Conservation (phyloP, 257 asterid genomes). For the Lavandula angustifolia region DNA sequence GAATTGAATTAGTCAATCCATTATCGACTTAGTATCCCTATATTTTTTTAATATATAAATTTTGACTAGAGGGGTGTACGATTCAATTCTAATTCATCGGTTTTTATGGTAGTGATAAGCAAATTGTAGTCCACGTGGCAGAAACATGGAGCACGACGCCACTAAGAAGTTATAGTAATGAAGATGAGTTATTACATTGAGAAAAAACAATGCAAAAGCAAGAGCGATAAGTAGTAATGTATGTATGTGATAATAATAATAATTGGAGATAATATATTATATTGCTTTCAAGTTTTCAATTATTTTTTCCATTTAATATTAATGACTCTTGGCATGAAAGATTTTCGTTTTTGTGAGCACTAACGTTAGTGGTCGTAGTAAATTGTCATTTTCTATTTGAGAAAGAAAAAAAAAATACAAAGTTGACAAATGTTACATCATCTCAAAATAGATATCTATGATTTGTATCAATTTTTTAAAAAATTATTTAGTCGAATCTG, state of each 20-base stretch:
- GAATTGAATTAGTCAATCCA: too few species aligned
- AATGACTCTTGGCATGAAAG: constrained; percentile 8
- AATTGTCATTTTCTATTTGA: constrained; percentile 21
- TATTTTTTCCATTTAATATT: background rate
- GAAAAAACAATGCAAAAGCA: constrained; percentile 9
- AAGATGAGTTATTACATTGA: constrained; percentile 10
- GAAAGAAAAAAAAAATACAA: constrained; percentile 4
- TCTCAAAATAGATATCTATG: background rate
- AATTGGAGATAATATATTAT: constrained; percentile 33
- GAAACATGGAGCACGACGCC: constrained; percentile 13
- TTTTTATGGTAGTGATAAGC: constrained; percentile 8
- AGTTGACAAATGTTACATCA: constrained; percentile 28
- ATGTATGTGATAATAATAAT: constrained; percentile 1
- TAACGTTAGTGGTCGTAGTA: constrained; percentile 27
- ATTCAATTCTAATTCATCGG: background rate
- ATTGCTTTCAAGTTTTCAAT: constrained; percentile 9
- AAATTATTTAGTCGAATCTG: background rate
- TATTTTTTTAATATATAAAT: too few species aligned
- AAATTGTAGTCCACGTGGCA: constrained; percentile 34
- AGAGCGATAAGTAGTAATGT: constrained; percentile 42
- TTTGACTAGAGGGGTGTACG: too few species aligned
- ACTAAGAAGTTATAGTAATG: constrained; percentile 10
- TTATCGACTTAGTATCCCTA: too few species aligned
- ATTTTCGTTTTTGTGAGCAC: constrained; percentile 27
- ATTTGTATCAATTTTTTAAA: background rate